Base-by-base conservation (phyloP, 2,329 filamentous ascomycete genomes). In the Thermoascus crustaceus region DNA sequence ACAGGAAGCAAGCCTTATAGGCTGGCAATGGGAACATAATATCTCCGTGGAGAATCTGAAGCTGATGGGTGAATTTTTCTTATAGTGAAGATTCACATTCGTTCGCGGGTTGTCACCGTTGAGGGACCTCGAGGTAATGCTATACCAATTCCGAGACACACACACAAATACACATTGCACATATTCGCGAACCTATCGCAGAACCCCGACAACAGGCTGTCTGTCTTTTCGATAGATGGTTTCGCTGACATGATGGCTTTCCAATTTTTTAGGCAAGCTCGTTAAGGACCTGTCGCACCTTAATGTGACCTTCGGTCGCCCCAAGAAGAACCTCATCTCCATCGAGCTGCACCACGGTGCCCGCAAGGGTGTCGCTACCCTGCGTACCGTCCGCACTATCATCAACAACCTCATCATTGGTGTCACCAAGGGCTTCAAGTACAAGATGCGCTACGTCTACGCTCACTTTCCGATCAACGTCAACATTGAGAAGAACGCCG, bases 361-460 rank as follows among this genome's bases (percentile, higher is more conserved):
- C 64, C 86, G 91, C 74, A 98, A 98, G 82, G 89, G 86, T 68
- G 84, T 98, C 65, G 91, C 91, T 63, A 85, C 89, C 56, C 87
- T 98, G 71, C 87, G 91, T 61, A 98, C 91, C 62, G 91, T 98
- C 74, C 86, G 87, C 65, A 89, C 89, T 52, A 71, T 96, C 72
- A 94, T 98, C 78, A 85, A 93, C 80, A 98, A 98, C 83, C 69
- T 98, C 73, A 85, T 98, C 71, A 81, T 88, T 60, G 91, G 91
- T 70, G 91, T 98, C 54, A 98, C 91, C 68, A 94, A 89, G 78
- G 91, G 91, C 57, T 98, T 83, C 85, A 93, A 93, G 77, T 98
- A 98, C 84, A 98, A 98, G 85, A 96, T 98, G 89, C 86, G 93
- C 64, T 98, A 98, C 76, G 91, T 98, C 72, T 98, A 98, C 71